phyloP scores from a whole-genome alignment of 192 early-diverging fungal species.

The Coemansia sp. region DNA sequence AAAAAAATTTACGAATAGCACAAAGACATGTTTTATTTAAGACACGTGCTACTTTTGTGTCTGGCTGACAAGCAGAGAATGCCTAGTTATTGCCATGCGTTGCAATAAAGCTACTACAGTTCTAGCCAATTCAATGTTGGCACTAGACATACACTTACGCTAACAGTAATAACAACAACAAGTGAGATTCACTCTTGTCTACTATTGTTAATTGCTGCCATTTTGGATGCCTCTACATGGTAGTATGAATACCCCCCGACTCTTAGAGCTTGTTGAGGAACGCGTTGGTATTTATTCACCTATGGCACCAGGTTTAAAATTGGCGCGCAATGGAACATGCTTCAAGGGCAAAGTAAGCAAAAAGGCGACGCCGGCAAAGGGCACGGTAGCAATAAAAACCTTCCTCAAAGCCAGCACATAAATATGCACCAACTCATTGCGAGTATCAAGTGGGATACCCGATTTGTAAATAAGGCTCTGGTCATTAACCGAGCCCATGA shows the following conservation, averaged over 20 bases:
- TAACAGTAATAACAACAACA: too few species aligned
- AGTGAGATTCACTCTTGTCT: too few species aligned
- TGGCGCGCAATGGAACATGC: constrained; percentile 35
- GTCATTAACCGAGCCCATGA: constrained; percentile 30
- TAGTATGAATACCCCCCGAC: too few species aligned
- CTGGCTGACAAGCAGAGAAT: too few species aligned
- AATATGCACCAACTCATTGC: constrained; percentile 27
- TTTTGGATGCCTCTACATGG: too few species aligned
- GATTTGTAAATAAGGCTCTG: constrained; percentile 32
- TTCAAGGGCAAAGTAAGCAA: constrained; percentile 54
- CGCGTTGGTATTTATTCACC: not conserved
- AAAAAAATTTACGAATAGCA: too few species aligned
- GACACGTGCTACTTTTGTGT: too few species aligned
- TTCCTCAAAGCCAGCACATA: constrained; percentile 58
- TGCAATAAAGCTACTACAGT: too few species aligned
- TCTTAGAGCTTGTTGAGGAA: not conserved
- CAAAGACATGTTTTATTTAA: too few species aligned
- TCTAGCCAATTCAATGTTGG: too few species aligned
- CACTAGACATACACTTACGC: too few species aligned
- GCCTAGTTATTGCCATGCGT: too few species aligned
- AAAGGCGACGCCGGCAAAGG: constrained; percentile 54
- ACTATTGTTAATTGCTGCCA: not conserved
- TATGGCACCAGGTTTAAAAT: constrained; percentile 2
- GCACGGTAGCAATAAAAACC: constrained; percentile 57
- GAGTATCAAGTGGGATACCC: constrained; percentile 36